Evolutionary conservation across 306 rosid genomes (phyloP).

Genomic region (Dalbergia cultrata): DNA sequence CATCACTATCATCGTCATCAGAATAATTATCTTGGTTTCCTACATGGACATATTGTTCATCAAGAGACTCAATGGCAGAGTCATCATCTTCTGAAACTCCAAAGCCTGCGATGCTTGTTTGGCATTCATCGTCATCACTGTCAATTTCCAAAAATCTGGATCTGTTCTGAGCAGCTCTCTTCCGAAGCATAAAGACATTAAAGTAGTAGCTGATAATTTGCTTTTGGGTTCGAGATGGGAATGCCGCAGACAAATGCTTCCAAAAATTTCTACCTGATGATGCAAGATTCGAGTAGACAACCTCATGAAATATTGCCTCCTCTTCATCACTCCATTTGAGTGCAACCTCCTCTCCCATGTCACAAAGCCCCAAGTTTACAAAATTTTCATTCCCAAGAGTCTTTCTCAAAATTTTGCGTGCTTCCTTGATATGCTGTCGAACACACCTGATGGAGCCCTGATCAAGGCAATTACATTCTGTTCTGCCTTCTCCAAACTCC

Average conservation of each 20-base stretch:
- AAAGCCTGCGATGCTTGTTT: conserved; percentile 34
- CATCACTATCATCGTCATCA: conserved; percentile 56
- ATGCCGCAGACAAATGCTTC: conserved; percentile 55
- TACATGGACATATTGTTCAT: conserved; percentile 41
- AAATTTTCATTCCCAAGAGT: conserved; percentile 57
- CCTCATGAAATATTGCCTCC: conserved; percentile 56
- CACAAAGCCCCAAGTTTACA: conserved; percentile 60
- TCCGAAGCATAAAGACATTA: conserved; percentile 66
- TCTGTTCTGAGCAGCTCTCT: conserved; percentile 65
- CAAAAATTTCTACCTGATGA: conserved; percentile 65
- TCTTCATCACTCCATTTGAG: conserved; percentile 66
- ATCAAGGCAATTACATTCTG: conserved; percentile 56
- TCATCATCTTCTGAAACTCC: conserved; percentile 55
- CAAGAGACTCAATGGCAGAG: conserved; percentile 64
- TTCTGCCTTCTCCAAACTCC: conserved; percentile 50
- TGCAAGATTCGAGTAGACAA: conserved; percentile 60
- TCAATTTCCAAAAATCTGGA: conserved; percentile 54
- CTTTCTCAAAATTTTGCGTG: conserved; percentile 50
- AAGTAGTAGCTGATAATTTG: conserved; percentile 65
- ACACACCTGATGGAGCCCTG: conserved; percentile 60
- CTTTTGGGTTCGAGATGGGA: conserved; percentile 54
- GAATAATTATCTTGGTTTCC: conserved; percentile 46
- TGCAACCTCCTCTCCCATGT: conserved; percentile 65
- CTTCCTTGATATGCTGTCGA: conserved; percentile 56
- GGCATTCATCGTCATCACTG: conserved; percentile 75